Evolutionary conservation across 805 yeast genomes (phyloP), one percentile per base, ranked within the genome.

Genomic region (Wickerhamomyces bovis): DNA sequence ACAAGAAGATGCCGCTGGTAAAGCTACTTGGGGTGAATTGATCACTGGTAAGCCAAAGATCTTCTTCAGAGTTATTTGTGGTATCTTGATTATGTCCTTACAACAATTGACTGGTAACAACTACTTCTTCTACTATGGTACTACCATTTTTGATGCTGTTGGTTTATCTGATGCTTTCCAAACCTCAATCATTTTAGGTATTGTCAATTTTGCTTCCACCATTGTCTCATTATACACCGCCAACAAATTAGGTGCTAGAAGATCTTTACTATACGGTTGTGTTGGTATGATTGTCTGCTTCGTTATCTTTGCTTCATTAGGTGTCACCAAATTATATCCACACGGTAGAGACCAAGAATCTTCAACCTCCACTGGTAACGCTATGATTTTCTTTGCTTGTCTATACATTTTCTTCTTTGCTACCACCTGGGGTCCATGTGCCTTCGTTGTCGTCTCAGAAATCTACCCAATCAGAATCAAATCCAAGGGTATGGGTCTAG

Each of bases 381-480:
- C 79, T 45, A 79, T 83, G 87, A 81, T 83, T 62, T 78, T 80
- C 68, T 72, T 83, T 56, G 73, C 88, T 22, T 80, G 85, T 71
- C 69, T 83, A 58, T 83, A 72, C 73, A 78, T 83, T 53, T 81
- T 81, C 75, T 80, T 73, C 72, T 83, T 82, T 58, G 88, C 89
- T 25, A 75, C 82, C 42, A 78, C 87, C 23, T 83, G 88, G 88
- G 88, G 86, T 54, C 85, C 87, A 60, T 74, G 77, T 57, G 78
- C 76, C 47, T 82, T 71, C 66, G 80, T 79, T 50, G 80, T 82
- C 54, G 75, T 78, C 38, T 77, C 87, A 40, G 89, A 83, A 66
- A 72, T 81, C 44, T 83, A 78, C 68, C 89, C 89, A 66, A 73
- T 82, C 60, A 77, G 88, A 74, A 80, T 83, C 63, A 78, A 83